Evolutionary conservation across 2,329 filamentous ascomycete genomes (phyloP), one percentile per base, ranked within the genome.

Genomic region (Pseudogymnoascus sp.): DNA sequence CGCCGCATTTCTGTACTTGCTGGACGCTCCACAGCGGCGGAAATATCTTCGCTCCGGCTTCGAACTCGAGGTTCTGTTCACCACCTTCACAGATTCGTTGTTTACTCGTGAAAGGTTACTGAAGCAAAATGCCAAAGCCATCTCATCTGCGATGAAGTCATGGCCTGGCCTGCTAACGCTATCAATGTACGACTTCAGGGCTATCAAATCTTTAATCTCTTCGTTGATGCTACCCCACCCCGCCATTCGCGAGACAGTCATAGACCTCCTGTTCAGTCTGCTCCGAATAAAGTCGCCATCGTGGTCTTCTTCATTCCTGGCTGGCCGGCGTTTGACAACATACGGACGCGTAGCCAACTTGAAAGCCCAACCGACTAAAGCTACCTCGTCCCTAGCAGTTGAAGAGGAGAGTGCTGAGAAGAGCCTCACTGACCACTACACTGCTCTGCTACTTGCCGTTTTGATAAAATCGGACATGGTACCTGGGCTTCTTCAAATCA

Each of bases 281-380:
- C 75, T 99, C 60, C 86, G 93, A 37, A 97, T 99, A 71, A 97
- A 97, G 69, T 88, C 92, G 63, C 86, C 94, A 45, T 87, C 92
- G 7, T 99, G 94, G 94, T 95, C 94, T 6, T 92, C 91, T 0
- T 95, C 93, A 0, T 99, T 96, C 73, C 82, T 99, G 55, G 94
- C 95, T 37, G 95, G 94, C 6, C 85, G 94, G 67, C 83, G 95
- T 64, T 79, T 99, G 55, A 99, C 95, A 0, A 99, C 94, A 0
- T 99, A 99, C 73, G 93, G 92, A n/a, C 84, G 95, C 69, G 92
- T 97, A 38, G 87, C 91, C 6, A 94, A 91, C 65, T 78, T 97
- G 60, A 91, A 90, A 67, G 81, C 86, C 29, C 74, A 76, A 6
- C 82, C 81, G 65, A 76, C 77, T 21, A 72, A 79, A 49, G 78